Percentiles rank a stretch among this genome's conserved stretches.
phyloP scores from a whole-genome alignment of 768 basidiomycete species.

The Suillus bovinus region DNA sequence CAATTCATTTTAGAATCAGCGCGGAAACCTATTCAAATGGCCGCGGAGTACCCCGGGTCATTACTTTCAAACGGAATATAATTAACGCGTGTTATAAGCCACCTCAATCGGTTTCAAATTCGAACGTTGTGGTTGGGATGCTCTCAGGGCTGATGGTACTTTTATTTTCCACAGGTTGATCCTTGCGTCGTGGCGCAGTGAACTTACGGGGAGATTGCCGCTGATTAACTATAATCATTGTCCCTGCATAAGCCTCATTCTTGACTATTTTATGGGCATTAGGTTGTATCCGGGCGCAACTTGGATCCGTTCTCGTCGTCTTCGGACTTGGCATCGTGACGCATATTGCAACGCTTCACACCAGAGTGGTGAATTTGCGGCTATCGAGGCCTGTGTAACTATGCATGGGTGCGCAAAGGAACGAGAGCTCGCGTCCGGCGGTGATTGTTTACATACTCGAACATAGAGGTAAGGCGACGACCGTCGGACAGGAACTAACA shows the following conservation, averaged over 20 bases:
- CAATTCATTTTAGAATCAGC: neutral
- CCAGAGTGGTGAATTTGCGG: neutral
- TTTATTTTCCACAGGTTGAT: neutral
- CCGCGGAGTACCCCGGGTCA: neutral
- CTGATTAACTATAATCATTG: neutral
- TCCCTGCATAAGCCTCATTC: neutral
- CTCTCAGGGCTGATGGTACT: neutral
- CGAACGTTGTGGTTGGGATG: neutral
- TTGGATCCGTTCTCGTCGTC: neutral
- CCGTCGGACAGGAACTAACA: no score
- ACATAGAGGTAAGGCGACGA: neutral
- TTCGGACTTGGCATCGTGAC: neutral
- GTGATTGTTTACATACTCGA: neutral
- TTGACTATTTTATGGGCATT: neutral
- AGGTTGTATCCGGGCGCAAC: neutral
- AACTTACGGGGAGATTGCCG: neutral
- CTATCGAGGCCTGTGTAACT: neutral
- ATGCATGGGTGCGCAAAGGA: neutral
- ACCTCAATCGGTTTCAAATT: neutral
- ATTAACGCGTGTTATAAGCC: neutral
- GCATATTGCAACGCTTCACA: constrained; percentile 1
- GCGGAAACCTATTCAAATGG: neutral
- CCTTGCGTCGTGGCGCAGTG: neutral
- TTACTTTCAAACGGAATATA: neutral
- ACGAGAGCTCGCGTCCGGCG: neutral